Evolutionary conservation across 345 rosid genomes (phyloP), one percentile per base, ranked within the genome.

Genomic region (Anacardium occidentale): DNA sequence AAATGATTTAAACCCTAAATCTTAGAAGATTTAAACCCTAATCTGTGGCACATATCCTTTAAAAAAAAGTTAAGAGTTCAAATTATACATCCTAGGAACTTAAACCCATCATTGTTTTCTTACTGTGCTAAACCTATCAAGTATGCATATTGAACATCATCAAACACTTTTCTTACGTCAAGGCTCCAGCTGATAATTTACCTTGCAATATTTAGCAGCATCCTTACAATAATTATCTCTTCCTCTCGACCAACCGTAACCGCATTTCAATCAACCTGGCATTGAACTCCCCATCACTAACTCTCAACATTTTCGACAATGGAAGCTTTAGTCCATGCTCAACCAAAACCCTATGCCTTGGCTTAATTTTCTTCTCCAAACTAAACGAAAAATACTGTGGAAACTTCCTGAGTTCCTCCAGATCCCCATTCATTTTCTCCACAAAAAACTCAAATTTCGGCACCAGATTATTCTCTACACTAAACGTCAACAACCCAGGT

Each of bases 301-400:
- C 82, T 85, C 64, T 90, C 83, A 94, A 76, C 97, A 92, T 92
- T 66, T 87, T 82, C 20, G 86, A 79, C 82, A 94, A 71, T 0
- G 93, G 89, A 77, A 90, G 77, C 73, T 71, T 71, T 1, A 90
- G 68, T 40, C 93, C 88, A 71, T 77, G 83, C 79, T 85, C 83
- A 26, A 72, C 82, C 78, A 94, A 73, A 87, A 85, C 78, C 62
- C 79, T 78, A 82, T 90, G 88, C 64, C 98, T 82, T 0, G 96
- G 97, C 81, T 79, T 90, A 42, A 94, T 94, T 89, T 86, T 94
- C 78, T 83, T 75, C 76, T 91, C 98, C 77, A 94, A 85, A 78
- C 98, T 94, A 78, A 90, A 94, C 0, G 91, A 87, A 71, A 94
- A 94, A 50, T 79, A 94, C 87, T 90, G 97, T n/a, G 98, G 97